Conservation (phyloP, 768 basidiomycete species). For the Suillus paluster region DNA sequence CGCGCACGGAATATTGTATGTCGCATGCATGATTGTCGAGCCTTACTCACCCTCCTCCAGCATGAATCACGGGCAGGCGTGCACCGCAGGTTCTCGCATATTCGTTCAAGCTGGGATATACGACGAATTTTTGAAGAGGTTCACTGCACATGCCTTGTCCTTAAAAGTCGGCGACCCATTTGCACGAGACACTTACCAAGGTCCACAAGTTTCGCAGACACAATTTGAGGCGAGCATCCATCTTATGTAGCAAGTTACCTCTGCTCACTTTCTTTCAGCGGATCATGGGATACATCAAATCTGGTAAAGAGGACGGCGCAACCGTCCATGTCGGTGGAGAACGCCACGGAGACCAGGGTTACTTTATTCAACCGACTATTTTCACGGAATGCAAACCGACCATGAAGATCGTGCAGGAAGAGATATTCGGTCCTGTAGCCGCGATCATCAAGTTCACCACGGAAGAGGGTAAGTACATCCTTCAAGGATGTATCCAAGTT, state of each 20-base stretch:
- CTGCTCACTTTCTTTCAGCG: too few species aligned
- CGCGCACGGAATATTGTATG: conserved; percentile 73
- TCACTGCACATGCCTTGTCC: conserved; percentile 39
- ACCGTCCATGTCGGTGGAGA: conserved; percentile 49
- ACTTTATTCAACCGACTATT: conserved; percentile 50
- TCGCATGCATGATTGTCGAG: conserved; percentile 33
- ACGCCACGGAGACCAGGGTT: conserved; percentile 46
- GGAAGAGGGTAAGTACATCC: conserved; percentile 39
- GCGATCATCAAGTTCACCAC: conserved; percentile 50
- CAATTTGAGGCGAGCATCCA: conserved; percentile 50
- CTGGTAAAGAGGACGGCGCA: conserved; percentile 54
- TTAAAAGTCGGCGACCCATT: conserved; percentile 52
- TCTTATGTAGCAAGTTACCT: too few species aligned
- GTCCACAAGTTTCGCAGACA: conserved; percentile 52
- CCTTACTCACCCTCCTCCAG: too few species aligned
- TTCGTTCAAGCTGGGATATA: conserved; percentile 61
- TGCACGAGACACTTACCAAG: conserved; percentile 43
- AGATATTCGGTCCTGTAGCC: conserved; percentile 56
- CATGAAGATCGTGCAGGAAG: conserved; percentile 48
- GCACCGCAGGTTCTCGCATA: conserved; percentile 60
- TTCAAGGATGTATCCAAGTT: too few species aligned
- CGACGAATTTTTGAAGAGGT: conserved; percentile 55
- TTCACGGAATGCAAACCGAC: conserved; percentile 47
- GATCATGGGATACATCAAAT: conserved; percentile 53
- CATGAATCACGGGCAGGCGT: conserved; percentile 50